A percentile compares a stretch with the other conserved stretches of the same genome.
These are phyloP conservation scores for Solanum medicagineum DNA, from an alignment of 257 asterid genomes.

Conservation along the genomic window DNA sequence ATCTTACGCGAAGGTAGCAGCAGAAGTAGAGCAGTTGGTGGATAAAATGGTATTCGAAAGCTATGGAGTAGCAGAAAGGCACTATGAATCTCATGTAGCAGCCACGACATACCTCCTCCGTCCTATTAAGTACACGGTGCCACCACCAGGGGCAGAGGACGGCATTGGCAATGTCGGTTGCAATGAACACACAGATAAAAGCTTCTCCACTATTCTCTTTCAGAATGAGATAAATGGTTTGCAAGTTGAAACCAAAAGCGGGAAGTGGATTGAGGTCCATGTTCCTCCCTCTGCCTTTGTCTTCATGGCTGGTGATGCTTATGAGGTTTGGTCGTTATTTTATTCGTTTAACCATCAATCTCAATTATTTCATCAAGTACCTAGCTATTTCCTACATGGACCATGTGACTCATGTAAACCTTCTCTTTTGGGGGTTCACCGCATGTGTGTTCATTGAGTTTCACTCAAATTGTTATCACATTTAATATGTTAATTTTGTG, in stretches of 20 bases:
- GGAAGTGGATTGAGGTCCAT: constrained; percentile 37
- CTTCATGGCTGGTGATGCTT: constrained; percentile 62
- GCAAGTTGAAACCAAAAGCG: constrained; percentile 35
- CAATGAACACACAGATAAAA: constrained; percentile 44
- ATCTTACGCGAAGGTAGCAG: constrained; percentile 20
- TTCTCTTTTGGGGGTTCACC: no score
- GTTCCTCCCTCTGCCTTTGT: constrained; percentile 39
- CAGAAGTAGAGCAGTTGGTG: constrained; percentile 36
- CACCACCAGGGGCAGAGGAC: not conserved
- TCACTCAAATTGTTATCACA: not conserved
- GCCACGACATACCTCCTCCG: constrained; percentile 40
- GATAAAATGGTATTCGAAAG: constrained; percentile 46
- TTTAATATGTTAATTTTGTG: no score
- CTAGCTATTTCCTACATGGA: not conserved
- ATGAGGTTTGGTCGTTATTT: constrained; percentile 5
- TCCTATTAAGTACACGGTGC: constrained; percentile 26
- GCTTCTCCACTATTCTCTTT: constrained; percentile 38
- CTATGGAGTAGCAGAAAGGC: constrained; percentile 32
- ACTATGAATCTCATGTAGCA: constrained; percentile 26
- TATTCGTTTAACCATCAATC: not conserved
- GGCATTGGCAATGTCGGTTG: constrained; percentile 18
- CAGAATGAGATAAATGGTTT: constrained; percentile 50
- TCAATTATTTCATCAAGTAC: not conserved
- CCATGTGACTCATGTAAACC: not conserved
- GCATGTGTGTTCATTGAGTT: not conserved